phyloP scores from a whole-genome alignment of 1,284 basidiomycete genomes.

The Rhodotorula sp. region DNA sequence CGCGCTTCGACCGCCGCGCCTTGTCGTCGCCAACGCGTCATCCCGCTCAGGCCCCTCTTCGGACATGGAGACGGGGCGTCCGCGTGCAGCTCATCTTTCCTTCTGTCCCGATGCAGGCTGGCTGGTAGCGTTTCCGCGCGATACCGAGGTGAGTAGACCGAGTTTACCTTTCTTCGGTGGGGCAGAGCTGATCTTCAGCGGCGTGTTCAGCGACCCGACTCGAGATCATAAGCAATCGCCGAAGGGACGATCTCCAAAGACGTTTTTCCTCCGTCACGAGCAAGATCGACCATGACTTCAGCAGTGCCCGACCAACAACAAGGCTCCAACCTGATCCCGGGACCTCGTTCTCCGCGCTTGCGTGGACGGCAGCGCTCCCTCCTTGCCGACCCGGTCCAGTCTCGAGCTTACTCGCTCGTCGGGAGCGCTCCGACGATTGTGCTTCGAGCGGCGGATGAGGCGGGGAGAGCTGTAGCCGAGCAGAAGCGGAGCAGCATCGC shows the following conservation, averaged over 20 bases:
- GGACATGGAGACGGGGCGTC: background rate
- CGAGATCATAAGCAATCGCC: background rate
- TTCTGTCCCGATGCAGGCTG: too few relatives aligned
- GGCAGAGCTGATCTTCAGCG: background rate
- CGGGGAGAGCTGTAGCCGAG: background rate
- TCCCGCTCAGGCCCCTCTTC: background rate
- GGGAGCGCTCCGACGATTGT: background rate
- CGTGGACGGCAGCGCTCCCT: constrained; percentile 13
- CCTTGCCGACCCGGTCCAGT: constrained; percentile 19
- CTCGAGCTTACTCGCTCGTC: constrained; percentile 22
- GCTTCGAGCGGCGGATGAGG: background rate
- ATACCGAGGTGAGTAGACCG: too few relatives aligned
- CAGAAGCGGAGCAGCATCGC: constrained; percentile 33
- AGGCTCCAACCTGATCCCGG: background rate
- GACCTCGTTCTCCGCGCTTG: background rate
- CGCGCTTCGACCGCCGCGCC: background rate
- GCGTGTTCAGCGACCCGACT: too few relatives aligned
- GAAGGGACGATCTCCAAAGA: background rate
- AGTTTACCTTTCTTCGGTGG: background rate
- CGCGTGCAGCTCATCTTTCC: background rate
- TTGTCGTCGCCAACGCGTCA: background rate
- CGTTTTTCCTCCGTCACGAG: too few relatives aligned
- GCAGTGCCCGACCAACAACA: background rate
- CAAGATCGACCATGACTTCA: background rate
- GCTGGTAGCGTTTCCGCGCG: too few relatives aligned